Base-by-base conservation (phyloP, 2,329 filamentous ascomycete genomes). In the Xylariales sp. region DNA sequence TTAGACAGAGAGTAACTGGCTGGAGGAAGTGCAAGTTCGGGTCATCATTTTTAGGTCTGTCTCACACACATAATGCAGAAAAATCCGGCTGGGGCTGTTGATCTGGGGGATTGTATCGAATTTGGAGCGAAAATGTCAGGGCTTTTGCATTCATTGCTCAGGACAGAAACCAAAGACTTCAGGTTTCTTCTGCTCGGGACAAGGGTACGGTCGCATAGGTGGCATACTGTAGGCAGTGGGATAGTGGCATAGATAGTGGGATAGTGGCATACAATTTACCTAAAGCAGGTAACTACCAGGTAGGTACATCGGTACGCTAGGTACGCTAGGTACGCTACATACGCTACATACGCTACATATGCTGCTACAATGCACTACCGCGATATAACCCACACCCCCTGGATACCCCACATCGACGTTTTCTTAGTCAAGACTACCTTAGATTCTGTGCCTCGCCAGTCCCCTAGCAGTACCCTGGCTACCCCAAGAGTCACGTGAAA, bases 401-500 rank as follows among this genome's bases (percentile, higher is more conserved):
- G 10, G 46, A 9, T 64, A 65, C 56, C 65, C 62, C 55, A 61
- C 62, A 65, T 61, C 32, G 39, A 39, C n/a, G n/a, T 54, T 41
- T 45, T 45, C 53, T 46, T 46, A 36, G 61, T 56, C 56, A 68
- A 68, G 55, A 59, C 30, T 12, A 23, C 23, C 23, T 23, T 23
- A 23, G 23, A 23, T 23, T 23, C 23, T 2, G 23, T 23, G 23
- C 23, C 23, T 23, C 23, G 23, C 23, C 23, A 23, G 23, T 23
- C 23, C 23, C 23, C 23, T 23, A 23, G 23, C 23, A 23, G 23
- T 23, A 23, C 23, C 23, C 23, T 23, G 4, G 34, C 67, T 63
- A 45, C 43, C 58, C 60, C 65, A 69, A 62, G 45, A 53, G 43
- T 64, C 67, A 69, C 64, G 64, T 69, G 61, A 69, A 62, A 48